Evolutionary conservation across 164 flowering plant genomes (phyloP).

Genomic region (Nymphaea colorata): DNA sequence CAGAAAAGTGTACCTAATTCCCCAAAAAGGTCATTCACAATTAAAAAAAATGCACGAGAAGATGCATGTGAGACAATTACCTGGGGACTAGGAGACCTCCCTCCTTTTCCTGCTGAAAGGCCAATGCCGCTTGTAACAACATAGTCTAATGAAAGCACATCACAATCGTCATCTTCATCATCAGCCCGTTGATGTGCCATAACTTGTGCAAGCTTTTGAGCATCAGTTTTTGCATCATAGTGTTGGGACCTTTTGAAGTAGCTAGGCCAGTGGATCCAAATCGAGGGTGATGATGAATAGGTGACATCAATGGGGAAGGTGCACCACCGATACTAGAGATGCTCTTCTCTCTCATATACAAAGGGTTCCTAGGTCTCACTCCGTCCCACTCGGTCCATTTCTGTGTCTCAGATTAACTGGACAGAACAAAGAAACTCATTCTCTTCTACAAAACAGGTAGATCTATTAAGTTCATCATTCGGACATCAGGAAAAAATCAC

Average conservation of each 20-base stretch:
- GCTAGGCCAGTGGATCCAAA: too few relatives aligned
- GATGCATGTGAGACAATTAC: conserved; percentile 11
- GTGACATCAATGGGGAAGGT: too few relatives aligned
- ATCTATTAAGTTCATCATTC: too few relatives aligned
- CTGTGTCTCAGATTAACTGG: too few relatives aligned
- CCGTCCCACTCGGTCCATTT: too few relatives aligned
- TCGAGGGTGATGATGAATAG: too few relatives aligned
- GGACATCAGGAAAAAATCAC: too few relatives aligned
- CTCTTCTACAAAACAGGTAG: too few relatives aligned
- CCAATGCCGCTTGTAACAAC: conserved; percentile 33
- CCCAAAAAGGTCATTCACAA: neutral
- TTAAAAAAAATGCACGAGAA: neutral
- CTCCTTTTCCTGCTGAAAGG: conserved; percentile 33
- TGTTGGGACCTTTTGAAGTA: conserved; percentile 43
- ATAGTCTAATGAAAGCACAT: conserved; percentile 5
- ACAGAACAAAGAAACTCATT: too few relatives aligned
- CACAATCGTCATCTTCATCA: conserved; percentile 40
- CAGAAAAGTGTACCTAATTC: too few relatives aligned
- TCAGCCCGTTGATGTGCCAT: conserved; percentile 55
- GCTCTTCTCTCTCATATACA: too few relatives aligned
- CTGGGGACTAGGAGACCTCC: conserved; percentile 39
- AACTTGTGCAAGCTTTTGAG: conserved; percentile 79
- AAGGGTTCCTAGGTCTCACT: conserved; percentile 56
- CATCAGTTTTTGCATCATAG: conserved; percentile 69
- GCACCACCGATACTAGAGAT: too few relatives aligned